phyloP scores from a whole-genome alignment of 305 asterid genomes.

The Fraxinus nigra region DNA sequence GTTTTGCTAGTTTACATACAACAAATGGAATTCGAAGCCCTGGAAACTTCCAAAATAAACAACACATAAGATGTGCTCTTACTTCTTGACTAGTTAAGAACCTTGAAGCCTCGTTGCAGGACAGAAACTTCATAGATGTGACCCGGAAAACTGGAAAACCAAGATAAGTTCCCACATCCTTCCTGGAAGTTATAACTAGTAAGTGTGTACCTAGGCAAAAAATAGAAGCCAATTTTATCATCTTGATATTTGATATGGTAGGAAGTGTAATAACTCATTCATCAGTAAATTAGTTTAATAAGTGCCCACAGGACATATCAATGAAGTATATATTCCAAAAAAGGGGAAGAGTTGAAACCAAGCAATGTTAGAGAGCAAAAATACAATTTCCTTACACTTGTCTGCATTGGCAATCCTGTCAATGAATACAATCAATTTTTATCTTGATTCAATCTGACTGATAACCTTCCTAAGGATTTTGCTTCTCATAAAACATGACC shows the following conservation, averaged over 20 bases:
- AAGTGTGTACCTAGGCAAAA: slow-evolving; percentile 54
- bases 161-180: slow-evolving; percentile 76
- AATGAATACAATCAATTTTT: not conserved
- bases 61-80: slow-evolving; percentile 11
- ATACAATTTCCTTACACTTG: not conserved
- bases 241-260: slow-evolving; percentile 9
- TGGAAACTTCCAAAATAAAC: slow-evolving; percentile 13
- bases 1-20: slow-evolving; percentile 16
- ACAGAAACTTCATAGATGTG: slow-evolving; percentile 74
- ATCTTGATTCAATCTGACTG: not conserved
- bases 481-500: not conserved
- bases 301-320: not conserved
- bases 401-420: not conserved
- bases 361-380: not conserved
- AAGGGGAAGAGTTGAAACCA: not conserved
- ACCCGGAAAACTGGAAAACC: slow-evolving; percentile 74
- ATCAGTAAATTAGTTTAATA: not conserved
- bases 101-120: slow-evolving; percentile 75
- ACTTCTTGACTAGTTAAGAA: slow-evolving; percentile 69
- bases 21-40: slow-evolving; percentile 9
- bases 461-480: not conserved
- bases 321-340: not conserved
- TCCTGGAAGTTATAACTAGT: slow-evolving; percentile 51
- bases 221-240: slow-evolving; percentile 16
- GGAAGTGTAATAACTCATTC: not conserved